phyloP scores from a whole-genome alignment of 2,329 filamentous ascomycete genomes.

The Colletotrichum sansevieriae region DNA sequence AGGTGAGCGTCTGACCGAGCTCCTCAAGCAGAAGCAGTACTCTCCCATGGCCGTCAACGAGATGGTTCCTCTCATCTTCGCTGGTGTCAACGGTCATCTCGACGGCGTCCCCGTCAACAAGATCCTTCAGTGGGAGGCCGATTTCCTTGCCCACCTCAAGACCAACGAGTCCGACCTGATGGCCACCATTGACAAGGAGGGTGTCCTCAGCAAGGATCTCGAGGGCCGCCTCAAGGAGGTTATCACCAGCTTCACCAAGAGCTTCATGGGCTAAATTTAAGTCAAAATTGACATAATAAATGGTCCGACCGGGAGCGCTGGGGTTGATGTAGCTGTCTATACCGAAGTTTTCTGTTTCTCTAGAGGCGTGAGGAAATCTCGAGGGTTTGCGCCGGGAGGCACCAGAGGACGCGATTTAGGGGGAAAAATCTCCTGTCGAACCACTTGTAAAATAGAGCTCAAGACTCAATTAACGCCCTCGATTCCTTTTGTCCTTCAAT shows the following conservation, averaged over 20 bases:
- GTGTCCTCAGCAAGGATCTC: conserved; percentile 93
- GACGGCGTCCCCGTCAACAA: conserved; percentile 90
- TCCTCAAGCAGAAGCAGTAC: conserved; percentile 99
- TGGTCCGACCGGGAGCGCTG: conserved; percentile 45
- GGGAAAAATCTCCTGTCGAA: conserved; percentile 62
- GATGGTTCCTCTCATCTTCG: conserved; percentile 99
- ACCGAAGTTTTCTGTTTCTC: conserved; percentile 62
- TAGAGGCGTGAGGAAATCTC: conserved; percentile 60
- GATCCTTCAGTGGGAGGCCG: conserved; percentile 93
- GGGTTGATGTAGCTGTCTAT: conserved; percentile 61
- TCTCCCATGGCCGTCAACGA: conserved; percentile 98
- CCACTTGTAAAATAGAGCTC: conserved; percentile 74
- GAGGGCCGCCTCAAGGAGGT: conserved; percentile 86
- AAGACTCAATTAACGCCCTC: conserved; percentile 72
- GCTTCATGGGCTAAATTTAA: conserved; percentile 75
- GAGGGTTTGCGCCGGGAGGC: conserved; percentile 59
- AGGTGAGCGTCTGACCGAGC: conserved; percentile 98
- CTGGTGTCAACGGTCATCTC: conserved; percentile 97
- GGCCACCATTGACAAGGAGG: conserved; percentile 93
- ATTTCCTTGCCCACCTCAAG: conserved; percentile 93
- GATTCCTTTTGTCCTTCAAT: conserved; percentile 68
- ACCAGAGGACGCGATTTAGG: conserved; percentile 42
- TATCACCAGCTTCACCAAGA: conserved; percentile 89
- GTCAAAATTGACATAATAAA: conserved; percentile 48
- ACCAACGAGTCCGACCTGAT: conserved; percentile 89